Conservation (phyloP, 495 filamentous ascomycete genomes). For the Podospora conica region DNA sequence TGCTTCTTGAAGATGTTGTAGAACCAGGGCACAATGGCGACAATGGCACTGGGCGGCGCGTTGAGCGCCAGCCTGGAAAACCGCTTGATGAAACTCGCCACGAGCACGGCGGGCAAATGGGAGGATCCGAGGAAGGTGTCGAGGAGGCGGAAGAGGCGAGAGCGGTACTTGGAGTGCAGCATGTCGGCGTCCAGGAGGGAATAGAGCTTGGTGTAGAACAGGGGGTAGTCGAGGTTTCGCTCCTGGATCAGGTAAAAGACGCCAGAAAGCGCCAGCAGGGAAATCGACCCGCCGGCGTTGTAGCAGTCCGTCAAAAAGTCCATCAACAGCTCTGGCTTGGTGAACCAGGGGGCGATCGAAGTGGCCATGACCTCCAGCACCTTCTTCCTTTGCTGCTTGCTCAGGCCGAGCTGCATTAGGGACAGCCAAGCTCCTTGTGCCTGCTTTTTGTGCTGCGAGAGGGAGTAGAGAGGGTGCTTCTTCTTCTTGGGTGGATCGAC, state of each 20-base stretch:
- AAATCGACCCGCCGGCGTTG: conserved; percentile 74
- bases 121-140: conserved; percentile 89
- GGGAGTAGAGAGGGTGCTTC: conserved; percentile 46
- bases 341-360: conserved; percentile 82
- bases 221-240: conserved; percentile 92
- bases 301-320: conserved; percentile 95
- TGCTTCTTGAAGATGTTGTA: conserved; percentile 94
- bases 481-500: conserved; percentile 45
- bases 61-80: conserved; percentile 74
- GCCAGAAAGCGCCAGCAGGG: conserved; percentile 83
- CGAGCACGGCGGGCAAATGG: conserved; percentile 82
- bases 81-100: conserved; percentile 94
- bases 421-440: conserved; percentile 82
- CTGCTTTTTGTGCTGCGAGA: conserved; percentile 59
- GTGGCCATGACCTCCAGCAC: conserved; percentile 66
- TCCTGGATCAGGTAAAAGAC: conserved; percentile 92
- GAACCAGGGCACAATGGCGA: conserved; percentile 81
- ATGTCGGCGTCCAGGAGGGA: conserved; percentile 78
- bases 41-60: conserved; percentile 81
- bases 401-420: conserved; percentile 60
- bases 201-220: conserved; percentile 92
- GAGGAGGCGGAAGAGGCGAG: conserved; percentile 85
- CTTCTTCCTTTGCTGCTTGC: conserved; percentile 68
- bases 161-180: conserved; percentile 88
- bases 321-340: conserved; percentile 80